phyloP scores from a whole-genome alignment of 257 asterid species.

The Solanum dulcamara region DNA sequence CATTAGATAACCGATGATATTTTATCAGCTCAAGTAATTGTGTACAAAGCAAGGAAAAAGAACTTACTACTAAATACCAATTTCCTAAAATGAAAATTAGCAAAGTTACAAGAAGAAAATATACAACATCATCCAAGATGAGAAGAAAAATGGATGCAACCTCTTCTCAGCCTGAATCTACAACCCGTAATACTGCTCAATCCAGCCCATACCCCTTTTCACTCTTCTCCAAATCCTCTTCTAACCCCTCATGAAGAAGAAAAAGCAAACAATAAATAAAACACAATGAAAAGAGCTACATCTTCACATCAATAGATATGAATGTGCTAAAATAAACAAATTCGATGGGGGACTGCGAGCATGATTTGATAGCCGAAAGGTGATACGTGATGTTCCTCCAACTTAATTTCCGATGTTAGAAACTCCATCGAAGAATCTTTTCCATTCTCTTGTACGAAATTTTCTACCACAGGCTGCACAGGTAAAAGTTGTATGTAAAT shows the following conservation, averaged over 20 bases:
- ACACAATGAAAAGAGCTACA: background rate
- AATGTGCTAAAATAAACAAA: background rate
- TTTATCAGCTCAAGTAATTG: background rate
- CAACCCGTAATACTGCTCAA: background rate
- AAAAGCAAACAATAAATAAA: background rate
- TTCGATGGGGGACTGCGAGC: background rate
- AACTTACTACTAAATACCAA: background rate
- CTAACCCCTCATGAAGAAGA: background rate
- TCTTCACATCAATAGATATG: background rate
- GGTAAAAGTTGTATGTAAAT: background rate
- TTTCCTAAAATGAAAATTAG: background rate
- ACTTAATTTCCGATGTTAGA: conserved; percentile 22
- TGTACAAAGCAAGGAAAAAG: background rate
- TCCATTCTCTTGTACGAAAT: conserved; percentile 41
- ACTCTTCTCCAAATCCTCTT: background rate
- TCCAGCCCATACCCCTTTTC: background rate
- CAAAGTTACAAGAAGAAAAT: background rate
- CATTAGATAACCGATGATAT: background rate
- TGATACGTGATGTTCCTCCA: background rate
- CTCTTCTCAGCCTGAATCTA: background rate
- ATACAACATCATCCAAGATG: background rate
- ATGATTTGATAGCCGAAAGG: background rate
- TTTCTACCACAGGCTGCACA: conserved; percentile 40
- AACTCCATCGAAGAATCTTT: conserved; percentile 38
- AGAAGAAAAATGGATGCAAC: background rate